Conservation (phyloP, 805 yeast species). For the Teunomyces atbi region DNA sequence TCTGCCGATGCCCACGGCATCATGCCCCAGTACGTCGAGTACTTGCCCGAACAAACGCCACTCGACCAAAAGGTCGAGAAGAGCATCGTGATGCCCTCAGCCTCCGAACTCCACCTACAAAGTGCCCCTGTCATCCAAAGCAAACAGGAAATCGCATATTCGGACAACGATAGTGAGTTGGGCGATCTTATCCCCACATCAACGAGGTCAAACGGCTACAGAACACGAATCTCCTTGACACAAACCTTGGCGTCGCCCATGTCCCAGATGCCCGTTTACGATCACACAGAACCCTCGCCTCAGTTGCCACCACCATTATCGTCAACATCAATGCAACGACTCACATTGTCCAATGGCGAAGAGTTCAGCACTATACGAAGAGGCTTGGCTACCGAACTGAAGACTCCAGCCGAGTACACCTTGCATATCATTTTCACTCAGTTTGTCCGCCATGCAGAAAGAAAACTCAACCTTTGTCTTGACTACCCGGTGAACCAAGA, state of each 20-base stretch:
- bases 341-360: constrained; percentile 32
- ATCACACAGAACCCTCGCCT: constrained; percentile 31
- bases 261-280: constrained; percentile 12
- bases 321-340: constrained; percentile 20
- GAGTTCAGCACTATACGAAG: constrained; percentile 32
- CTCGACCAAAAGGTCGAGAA: not conserved
- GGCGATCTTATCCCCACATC: not conserved
- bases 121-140: constrained; percentile 14
- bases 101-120: constrained; percentile 13
- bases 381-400: constrained; percentile 52
- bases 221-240: constrained; percentile 7
- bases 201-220: constrained; percentile 1
- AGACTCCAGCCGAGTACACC: constrained; percentile 85
- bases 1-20: not conserved
- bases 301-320: constrained; percentile 35
- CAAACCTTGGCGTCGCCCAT: constrained; percentile 23
- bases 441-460: constrained; percentile 90
- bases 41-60: not conserved
- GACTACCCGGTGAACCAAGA: constrained; percentile 65
- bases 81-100: not conserved
- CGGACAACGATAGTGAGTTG: constrained; percentile 1
- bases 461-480: constrained; percentile 73
- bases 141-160: constrained; percentile 5
- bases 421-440: constrained; percentile 92
- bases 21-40: constrained; percentile 5